These are phyloP conservation scores for Penicillium desertorum DNA, from an alignment of 495 filamentous ascomycete genomes.

Conservation along the genomic window DNA sequence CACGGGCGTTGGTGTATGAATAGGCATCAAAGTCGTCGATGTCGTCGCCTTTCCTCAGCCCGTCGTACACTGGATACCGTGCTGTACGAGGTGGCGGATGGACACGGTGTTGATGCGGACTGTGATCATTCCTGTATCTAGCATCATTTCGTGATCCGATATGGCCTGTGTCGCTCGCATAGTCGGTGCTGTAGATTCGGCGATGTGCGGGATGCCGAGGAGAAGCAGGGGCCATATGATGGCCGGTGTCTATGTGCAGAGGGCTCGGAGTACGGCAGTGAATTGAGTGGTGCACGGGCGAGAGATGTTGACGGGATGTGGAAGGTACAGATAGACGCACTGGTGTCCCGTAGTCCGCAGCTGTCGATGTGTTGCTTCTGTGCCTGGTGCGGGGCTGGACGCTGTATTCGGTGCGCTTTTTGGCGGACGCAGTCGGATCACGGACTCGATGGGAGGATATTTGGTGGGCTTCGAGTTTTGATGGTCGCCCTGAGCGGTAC, in stretches of 20 bases:
- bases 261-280: constrained; percentile 36
- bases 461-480: constrained; percentile 39
- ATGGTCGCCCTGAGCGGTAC: constrained; percentile 26
- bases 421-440: constrained; percentile 35
- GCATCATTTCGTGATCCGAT: constrained; percentile 17
- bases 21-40: constrained; percentile 62
- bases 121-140: constrained; percentile 19
- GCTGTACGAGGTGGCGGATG: constrained; percentile 25
- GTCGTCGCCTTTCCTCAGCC: constrained; percentile 53
- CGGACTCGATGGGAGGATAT: constrained; percentile 37
- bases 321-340: constrained; percentile 29
- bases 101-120: constrained; percentile 21
- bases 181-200: constrained; percentile 38
- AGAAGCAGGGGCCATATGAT: constrained; percentile 34
- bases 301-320: constrained; percentile 27
- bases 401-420: constrained; percentile 45
- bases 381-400: constrained; percentile 39
- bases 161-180: constrained; percentile 43
- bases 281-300: constrained; percentile 31
- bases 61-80: constrained; percentile 34
- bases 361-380: constrained; percentile 41
- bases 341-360: constrained; percentile 30
- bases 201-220: constrained; percentile 30
- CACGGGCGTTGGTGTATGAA: constrained; percentile 69
- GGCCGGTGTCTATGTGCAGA: constrained; percentile 28